These are phyloP conservation scores for Crithidia bombi DNA, from an alignment of 208 protist genomes.

Conservation along the genomic window DNA sequence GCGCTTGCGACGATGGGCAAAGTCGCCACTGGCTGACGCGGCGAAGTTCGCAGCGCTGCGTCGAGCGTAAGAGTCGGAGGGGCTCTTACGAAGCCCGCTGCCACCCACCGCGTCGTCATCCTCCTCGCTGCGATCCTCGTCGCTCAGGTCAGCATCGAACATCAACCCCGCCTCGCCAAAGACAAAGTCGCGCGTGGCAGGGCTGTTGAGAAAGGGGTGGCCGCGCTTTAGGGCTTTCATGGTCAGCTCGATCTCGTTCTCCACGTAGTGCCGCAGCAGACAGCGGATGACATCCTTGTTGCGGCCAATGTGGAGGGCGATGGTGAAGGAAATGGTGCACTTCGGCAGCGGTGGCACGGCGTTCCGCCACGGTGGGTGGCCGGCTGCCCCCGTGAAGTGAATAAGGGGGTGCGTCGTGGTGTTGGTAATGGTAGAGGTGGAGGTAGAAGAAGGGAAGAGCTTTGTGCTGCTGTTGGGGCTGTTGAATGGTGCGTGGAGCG, in stretches of 20 bases:
- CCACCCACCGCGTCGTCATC: background rate
- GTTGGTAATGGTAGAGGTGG: background rate
- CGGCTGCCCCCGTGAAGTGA: background rate
- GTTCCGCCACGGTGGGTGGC: slow-evolving; percentile 18
- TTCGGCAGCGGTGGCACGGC: slow-evolving; percentile 27
- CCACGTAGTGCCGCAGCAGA: slow-evolving; percentile 10
- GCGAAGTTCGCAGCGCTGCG: slow-evolving; percentile 4
- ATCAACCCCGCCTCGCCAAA: background rate
- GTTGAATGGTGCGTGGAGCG: background rate
- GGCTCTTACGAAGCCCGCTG: background rate
- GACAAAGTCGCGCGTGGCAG: background rate
- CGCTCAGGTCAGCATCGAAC: background rate
- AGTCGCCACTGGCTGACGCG: background rate
- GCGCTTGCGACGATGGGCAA: background rate
- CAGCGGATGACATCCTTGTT: slow-evolving; percentile 5
- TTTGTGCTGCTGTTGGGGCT: background rate
- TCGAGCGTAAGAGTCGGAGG: background rate
- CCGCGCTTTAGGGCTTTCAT: background rate
- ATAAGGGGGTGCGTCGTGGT: background rate
- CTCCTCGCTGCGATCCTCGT: background rate
- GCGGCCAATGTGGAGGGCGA: slow-evolving; percentile 20
- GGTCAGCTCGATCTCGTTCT: slow-evolving; percentile 2
- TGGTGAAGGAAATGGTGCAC: slow-evolving; percentile 14
- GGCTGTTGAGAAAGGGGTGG: slow-evolving; percentile 5
- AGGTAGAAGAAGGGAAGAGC: background rate